Evolutionary conservation across 169 alveolate species (phyloP).

Genomic region (Fabrea salina): DNA sequence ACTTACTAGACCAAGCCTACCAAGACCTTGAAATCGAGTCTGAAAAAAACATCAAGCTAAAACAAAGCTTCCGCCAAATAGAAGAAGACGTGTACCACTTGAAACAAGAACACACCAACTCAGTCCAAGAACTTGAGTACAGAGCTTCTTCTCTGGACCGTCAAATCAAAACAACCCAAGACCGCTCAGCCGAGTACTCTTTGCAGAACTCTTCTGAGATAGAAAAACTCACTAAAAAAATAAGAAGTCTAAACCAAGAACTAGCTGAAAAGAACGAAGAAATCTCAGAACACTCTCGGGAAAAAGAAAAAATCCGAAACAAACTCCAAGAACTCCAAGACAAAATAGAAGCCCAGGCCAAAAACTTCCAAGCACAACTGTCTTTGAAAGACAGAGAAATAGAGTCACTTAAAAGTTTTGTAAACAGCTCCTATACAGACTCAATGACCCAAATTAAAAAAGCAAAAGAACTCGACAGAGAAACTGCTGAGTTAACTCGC

Average conservation of each 20-base stretch:
- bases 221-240: not conserved
- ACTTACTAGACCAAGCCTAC: constrained; percentile 11
- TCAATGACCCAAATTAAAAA: not conserved
- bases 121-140: not conserved
- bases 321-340: constrained; percentile 3
- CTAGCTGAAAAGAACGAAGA: not conserved
- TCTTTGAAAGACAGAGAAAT: constrained; percentile 7
- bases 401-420: constrained; percentile 1
- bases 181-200: not conserved
- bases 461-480: constrained; percentile 6
- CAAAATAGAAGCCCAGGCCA: not conserved
- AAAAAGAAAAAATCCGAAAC: constrained; percentile 9
- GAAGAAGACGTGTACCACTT: not conserved
- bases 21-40: not conserved
- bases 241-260: not conserved
- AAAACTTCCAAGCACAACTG: constrained; percentile 1
- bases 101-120: not conserved
- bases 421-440: not conserved
- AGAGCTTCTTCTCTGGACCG: not conserved
- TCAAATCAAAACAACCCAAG: not conserved
- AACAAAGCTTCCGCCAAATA: not conserved
- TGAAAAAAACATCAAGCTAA: not conserved
- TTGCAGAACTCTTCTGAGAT: not conserved
- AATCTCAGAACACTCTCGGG: not conserved
- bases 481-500: constrained; percentile 1